Evolutionary conservation across 208 protist species (phyloP).

Genomic region (Trypanosoma caninum): DNA sequence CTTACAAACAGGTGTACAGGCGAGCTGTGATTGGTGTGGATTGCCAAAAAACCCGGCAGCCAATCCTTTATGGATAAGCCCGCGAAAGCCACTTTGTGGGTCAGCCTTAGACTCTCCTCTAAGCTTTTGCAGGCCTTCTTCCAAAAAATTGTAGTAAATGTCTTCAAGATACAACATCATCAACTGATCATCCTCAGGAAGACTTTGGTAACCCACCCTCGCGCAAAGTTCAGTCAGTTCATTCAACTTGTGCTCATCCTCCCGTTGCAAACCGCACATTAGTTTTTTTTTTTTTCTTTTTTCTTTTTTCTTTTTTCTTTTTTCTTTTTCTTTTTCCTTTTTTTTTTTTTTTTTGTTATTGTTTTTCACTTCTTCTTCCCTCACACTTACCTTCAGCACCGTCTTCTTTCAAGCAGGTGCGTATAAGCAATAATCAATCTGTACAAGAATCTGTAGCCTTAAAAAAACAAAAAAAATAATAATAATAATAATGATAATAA

Average conservation of each 20-base stretch:
- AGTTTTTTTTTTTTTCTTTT: background rate
- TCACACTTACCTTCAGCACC: too few species aligned
- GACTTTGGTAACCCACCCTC: constrained; percentile 3
- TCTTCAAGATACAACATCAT: constrained; percentile 21
- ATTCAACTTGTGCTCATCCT: constrained; percentile 22
- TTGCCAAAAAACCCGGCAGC: background rate
- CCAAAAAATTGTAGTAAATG: constrained; percentile 13
- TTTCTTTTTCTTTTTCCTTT: too few species aligned
- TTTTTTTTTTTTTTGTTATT: too few species aligned
- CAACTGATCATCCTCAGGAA: constrained; percentile 20
- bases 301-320: too few species aligned
- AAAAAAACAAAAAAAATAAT: background rate
- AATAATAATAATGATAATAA: too few species aligned
- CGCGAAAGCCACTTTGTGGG: background rate
- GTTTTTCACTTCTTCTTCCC: too few species aligned
- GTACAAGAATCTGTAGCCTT: too few species aligned
- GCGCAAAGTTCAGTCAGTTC: constrained; percentile 10
- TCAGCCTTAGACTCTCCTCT: background rate
- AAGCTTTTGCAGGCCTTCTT: constrained; percentile 24
- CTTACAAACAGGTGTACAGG: background rate
- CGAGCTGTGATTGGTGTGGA: background rate
- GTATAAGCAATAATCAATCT: too few species aligned
- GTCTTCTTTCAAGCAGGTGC: too few species aligned
- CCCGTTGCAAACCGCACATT: constrained; percentile 11
- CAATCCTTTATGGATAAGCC: background rate